phyloP scores from a whole-genome alignment of 2,329 filamentous ascomycete genomes.

The Aspergillus sp. region DNA sequence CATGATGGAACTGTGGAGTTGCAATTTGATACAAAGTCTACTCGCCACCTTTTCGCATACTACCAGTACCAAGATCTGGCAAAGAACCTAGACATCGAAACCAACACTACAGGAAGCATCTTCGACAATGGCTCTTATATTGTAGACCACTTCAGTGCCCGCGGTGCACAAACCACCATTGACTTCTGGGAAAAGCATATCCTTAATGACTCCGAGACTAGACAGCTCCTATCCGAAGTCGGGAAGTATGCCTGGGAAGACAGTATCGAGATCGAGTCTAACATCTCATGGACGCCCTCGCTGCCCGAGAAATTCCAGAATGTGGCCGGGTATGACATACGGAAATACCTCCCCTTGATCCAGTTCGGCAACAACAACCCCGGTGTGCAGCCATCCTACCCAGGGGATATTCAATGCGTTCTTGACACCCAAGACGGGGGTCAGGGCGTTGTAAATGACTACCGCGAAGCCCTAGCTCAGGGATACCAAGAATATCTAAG shows the following conservation, averaged over 20 bases:
- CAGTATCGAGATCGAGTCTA: conserved; percentile 32
- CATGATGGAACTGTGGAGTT: neutral
- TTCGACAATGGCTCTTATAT: neutral
- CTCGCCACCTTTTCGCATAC: neutral
- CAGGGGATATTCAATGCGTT: conserved; percentile 14
- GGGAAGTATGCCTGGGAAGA: conserved; percentile 21
- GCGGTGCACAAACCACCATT: neutral
- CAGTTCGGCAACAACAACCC: conserved; percentile 27
- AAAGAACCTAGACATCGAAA: neutral
- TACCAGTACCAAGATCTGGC: neutral
- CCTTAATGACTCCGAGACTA: neutral
- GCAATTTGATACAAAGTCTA: neutral
- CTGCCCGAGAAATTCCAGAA: conserved; percentile 31
- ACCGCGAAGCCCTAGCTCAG: conserved; percentile 19
- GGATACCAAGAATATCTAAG: conserved; percentile 34
- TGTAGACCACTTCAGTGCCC: conserved; percentile 1
- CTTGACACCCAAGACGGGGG: conserved; percentile 18
- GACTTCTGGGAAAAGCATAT: conserved; percentile 4
- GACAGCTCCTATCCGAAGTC: neutral
- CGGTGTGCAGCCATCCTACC: conserved; percentile 4
- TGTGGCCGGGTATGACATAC: conserved; percentile 35
- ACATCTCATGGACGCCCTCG: conserved; percentile 38
- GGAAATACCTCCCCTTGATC: conserved; percentile 32
- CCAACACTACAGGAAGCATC: neutral
- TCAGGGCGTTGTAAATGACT: conserved; percentile 24